Percentiles rank a stretch among this genome's conserved stretches.
phyloP scores from a whole-genome alignment of 164 flowering plant genomes.

The Magnolia changhungtana region DNA sequence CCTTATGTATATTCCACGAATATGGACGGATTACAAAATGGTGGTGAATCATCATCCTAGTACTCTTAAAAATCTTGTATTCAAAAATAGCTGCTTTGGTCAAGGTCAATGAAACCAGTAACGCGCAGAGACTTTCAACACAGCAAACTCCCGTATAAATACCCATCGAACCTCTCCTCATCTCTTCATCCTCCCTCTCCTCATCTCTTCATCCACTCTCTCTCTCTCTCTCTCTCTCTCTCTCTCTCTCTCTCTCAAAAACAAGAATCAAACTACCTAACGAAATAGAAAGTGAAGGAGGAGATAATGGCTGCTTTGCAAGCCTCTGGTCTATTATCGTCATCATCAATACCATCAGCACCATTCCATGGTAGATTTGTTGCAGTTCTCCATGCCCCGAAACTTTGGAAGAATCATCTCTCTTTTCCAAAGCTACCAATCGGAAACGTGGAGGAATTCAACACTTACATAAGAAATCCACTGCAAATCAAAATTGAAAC shows the following conservation, averaged over 20 bases:
- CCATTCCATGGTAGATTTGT: neutral
- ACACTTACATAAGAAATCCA: no score
- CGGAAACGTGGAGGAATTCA: no score
- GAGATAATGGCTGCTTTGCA: conserved; percentile 19
- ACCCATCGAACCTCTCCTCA: neutral
- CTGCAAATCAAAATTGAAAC: neutral
- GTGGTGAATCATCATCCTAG: neutral
- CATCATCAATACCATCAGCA: conserved; percentile 1
- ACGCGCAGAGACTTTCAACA: neutral
- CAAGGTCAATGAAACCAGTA: neutral
- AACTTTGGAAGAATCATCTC: no score
- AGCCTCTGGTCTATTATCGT: conserved; percentile 6
- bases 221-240: no score
- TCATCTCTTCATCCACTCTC: neutral
- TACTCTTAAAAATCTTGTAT: no score
- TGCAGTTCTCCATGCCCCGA: conserved; percentile 5
- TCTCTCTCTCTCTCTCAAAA: neutral
- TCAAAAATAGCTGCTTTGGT: neutral
- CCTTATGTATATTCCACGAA: no score
- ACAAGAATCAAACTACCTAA: neutral
- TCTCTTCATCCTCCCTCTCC: neutral
- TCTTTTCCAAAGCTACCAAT: no score
- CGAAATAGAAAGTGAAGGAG: neutral
- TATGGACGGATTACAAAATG: neutral
- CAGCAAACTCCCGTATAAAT: neutral